These are phyloP conservation scores for Neobulgaria alba DNA, from an alignment of 2,329 filamentous ascomycete species.

Conservation along the genomic window DNA sequence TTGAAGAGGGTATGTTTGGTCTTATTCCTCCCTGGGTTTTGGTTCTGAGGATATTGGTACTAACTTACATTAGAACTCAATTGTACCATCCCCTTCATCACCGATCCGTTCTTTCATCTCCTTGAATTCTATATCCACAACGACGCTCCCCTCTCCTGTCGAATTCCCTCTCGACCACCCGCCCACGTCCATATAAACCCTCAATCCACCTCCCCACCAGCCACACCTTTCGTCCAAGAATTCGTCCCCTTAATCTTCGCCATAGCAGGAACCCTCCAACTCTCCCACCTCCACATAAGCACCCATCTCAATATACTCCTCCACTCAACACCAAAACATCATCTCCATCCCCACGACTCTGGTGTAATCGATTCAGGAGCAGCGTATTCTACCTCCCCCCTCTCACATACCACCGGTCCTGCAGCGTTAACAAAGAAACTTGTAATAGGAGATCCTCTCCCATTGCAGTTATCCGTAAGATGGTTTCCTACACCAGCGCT, in stretches of 20 bases:
- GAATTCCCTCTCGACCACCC: conserved; percentile 69
- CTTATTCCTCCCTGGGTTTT: background rate
- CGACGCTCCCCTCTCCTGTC: conserved; percentile 87
- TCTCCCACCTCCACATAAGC: conserved; percentile 82
- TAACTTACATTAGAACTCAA: conserved; percentile 53
- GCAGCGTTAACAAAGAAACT: conserved; percentile 50
- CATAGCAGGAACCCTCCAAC: conserved; percentile 78
- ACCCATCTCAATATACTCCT: conserved; percentile 85
- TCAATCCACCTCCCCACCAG: conserved; percentile 34
- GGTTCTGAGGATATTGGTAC: background rate
- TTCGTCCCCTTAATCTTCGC: conserved; percentile 85
- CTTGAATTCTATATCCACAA: conserved; percentile 97
- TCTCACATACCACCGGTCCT: conserved; percentile 45
- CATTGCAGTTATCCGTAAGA: conserved; percentile 68
- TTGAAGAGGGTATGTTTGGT: conserved; percentile 41
- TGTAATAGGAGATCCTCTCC: conserved; percentile 79
- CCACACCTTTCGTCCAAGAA: conserved; percentile 24
- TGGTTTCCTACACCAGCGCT: conserved; percentile 76
- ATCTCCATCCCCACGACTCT: conserved; percentile 53
- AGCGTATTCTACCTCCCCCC: conserved; percentile 74
- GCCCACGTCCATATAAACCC: conserved; percentile 39
- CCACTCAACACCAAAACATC: conserved; percentile 54
- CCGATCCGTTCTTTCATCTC: conserved; percentile 76
- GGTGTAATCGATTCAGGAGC: conserved; percentile 81
- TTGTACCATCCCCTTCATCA: conserved; percentile 71